phyloP scores from a whole-genome alignment of 2,329 filamentous ascomycete species.

The Epichloe amarillans region DNA sequence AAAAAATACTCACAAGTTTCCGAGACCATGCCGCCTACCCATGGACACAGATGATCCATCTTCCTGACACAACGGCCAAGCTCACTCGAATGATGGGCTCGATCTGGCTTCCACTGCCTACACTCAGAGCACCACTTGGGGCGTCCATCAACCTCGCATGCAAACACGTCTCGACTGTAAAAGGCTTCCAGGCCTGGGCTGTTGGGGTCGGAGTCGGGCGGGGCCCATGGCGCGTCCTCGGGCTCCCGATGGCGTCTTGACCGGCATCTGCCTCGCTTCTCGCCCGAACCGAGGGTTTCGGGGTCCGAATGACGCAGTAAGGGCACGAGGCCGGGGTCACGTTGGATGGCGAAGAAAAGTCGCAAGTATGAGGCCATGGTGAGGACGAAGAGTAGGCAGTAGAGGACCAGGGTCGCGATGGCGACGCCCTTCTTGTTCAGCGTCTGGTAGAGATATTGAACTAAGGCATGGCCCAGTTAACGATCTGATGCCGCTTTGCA shows the following conservation, averaged over 20 bases:
- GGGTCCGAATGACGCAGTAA: constrained; percentile 28
- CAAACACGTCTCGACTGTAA: constrained; percentile 71
- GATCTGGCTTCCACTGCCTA: constrained; percentile 75
- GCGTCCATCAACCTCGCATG: constrained; percentile 71
- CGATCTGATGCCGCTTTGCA: too few species aligned
- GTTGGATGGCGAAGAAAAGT: constrained; percentile 52
- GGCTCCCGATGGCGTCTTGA: constrained; percentile 9
- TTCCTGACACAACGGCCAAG: constrained; percentile 69
- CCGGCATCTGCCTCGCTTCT: constrained; percentile 6
- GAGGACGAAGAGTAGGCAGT: constrained; percentile 57
- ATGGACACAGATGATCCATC: constrained; percentile 95
- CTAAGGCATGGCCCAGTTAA: constrained; percentile 16
- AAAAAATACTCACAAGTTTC: constrained; percentile 48
- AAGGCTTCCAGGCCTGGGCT: constrained; percentile 60
- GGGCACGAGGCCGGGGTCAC: constrained; percentile 61
- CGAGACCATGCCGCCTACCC: constrained; percentile 85
- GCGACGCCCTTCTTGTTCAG: constrained; percentile 41
- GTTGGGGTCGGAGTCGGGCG: constrained; percentile 39
- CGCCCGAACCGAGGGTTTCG: constrained; percentile 14
- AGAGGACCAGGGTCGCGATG: constrained; percentile 57
- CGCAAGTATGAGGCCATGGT: constrained; percentile 58
- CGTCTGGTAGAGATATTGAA: constrained; percentile 53
- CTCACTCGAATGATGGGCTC: constrained; percentile 77
- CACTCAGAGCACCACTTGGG: constrained; percentile 80
- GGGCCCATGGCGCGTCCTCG: constrained; percentile 19